phyloP scores from a whole-genome alignment of 352 stramenopile genomes.

The Globisporangium takayamanum region DNA sequence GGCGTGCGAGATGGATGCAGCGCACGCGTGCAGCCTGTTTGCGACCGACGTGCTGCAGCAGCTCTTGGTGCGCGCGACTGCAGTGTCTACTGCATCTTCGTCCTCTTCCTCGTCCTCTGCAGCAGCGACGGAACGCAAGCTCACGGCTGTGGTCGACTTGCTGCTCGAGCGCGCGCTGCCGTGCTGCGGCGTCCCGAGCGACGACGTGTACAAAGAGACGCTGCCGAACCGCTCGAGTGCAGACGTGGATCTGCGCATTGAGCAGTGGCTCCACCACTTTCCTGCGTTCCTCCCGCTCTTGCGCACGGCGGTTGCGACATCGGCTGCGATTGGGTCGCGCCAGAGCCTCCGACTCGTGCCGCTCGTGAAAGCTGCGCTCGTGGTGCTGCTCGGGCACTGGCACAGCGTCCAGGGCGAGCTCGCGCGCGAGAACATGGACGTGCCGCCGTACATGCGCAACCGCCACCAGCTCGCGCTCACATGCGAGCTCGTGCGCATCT shows the following conservation, averaged over 20 bases:
- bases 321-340: constrained; percentile 27
- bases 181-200: constrained; percentile 67
- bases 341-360: constrained; percentile 56
- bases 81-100: constrained; percentile 13
- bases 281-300: constrained; percentile 62
- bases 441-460: constrained; percentile 80
- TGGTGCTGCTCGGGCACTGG: constrained; percentile 76
- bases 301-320: constrained; percentile 32
- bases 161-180: constrained; percentile 69
- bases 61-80: constrained; percentile 16
- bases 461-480: constrained; percentile 60
- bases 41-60: constrained; percentile 47
- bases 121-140: constrained; percentile 26
- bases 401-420: constrained; percentile 76
- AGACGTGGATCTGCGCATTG: constrained; percentile 70
- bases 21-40: constrained; percentile 46
- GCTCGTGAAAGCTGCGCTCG: constrained; percentile 65
- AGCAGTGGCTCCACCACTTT: constrained; percentile 84
- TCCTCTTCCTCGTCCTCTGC: not conserved
- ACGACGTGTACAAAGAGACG: constrained; percentile 80
- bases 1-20: constrained; percentile 62
- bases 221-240: constrained; percentile 79
- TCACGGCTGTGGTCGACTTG: constrained; percentile 59
- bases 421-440: constrained; percentile 55
- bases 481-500: constrained; percentile 54